Percentiles rank a stretch among this genome's conserved stretches.
Conservation (phyloP, 2,329 filamentous ascomycete species). For the Penicillium corylophilum region DNA sequence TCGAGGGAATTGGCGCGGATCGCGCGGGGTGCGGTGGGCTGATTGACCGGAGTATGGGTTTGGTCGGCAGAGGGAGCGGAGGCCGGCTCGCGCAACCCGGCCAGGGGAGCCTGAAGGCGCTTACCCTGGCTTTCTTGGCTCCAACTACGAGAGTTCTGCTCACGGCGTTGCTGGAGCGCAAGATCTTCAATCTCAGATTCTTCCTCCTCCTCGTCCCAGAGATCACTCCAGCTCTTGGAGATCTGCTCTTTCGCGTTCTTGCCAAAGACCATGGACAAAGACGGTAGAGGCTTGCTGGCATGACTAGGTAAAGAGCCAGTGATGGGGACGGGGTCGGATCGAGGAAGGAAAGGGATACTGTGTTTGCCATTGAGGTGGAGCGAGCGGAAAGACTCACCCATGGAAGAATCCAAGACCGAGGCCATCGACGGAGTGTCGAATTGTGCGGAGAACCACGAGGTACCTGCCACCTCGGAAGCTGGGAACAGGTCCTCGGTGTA, state of each 20-base stretch:
- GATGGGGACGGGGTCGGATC: conserved; percentile 68
- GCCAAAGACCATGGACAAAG: conserved; percentile 78
- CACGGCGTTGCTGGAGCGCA: conserved; percentile 57
- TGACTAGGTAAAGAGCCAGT: conserved; percentile 71
- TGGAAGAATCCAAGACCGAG: conserved; percentile 78
- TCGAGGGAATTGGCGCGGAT: conserved; percentile 51
- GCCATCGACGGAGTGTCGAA: conserved; percentile 77
- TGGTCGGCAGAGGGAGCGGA: conserved; percentile 53
- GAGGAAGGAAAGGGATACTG: conserved; percentile 48
- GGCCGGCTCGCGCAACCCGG: conserved; percentile 55
- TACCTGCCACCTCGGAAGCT: conserved; percentile 63
- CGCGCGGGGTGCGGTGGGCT: conserved; percentile 14
- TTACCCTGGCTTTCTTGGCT: conserved; percentile 68
- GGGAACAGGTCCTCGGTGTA: conserved; percentile 85
- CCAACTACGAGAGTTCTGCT: conserved; percentile 72
- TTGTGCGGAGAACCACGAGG: conserved; percentile 75
- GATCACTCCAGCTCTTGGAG: conserved; percentile 98
- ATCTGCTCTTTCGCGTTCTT: conserved; percentile 69
- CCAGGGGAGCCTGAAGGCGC: conserved; percentile 50
- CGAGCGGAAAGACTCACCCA: conserved; percentile 79
- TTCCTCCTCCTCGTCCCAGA: conserved; percentile 97
- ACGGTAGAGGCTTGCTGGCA: conserved; percentile 59
- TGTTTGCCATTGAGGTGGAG: conserved; percentile 51
- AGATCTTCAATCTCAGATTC: conserved; percentile 63
- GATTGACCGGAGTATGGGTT: conserved; percentile 36